Percentiles rank a stretch among this genome's conserved stretches.
Conservation (phyloP, 208 protist species). For the Angomonas ambiguus region DNA sequence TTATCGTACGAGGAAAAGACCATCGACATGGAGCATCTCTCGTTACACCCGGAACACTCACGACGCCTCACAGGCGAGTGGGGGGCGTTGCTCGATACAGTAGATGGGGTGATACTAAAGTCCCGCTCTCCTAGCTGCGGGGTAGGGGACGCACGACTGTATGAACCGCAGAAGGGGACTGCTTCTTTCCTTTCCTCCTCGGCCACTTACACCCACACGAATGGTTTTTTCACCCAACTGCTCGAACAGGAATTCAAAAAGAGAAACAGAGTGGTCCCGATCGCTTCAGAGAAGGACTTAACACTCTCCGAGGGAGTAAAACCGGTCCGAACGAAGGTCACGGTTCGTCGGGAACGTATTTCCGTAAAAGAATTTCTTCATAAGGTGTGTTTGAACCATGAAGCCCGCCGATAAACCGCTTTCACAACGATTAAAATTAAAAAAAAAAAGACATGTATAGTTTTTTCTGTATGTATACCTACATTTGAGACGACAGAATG, state of each 20-base stretch:
- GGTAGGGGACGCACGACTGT: constrained; percentile 62
- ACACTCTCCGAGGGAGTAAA: constrained; percentile 2
- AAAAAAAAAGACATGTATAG: neutral
- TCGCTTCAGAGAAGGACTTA: constrained; percentile 6
- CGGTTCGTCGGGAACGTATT: neutral
- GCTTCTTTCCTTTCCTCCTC: no score
- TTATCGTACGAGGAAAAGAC: no score
- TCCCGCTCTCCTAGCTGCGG: constrained; percentile 78
- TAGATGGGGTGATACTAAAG: constrained; percentile 76
- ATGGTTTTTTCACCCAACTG: neutral
- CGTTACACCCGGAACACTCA: no score
- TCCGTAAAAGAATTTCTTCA: no score
- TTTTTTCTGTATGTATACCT: neutral
- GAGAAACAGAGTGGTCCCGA: neutral
- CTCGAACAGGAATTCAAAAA: neutral
- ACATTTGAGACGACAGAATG: no score
- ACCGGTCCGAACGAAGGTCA: neutral
- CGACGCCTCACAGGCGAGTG: neutral
- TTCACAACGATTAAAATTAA: neutral
- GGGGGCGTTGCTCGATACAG: constrained; percentile 1
- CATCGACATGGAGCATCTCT: no score
- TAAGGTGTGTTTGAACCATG: no score
- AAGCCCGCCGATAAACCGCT: no score
- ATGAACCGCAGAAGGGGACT: constrained; percentile 13
- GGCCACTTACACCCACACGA: no score